Base-by-base conservation (phyloP, 306 rosid species). In the Mimosa pudica region DNA sequence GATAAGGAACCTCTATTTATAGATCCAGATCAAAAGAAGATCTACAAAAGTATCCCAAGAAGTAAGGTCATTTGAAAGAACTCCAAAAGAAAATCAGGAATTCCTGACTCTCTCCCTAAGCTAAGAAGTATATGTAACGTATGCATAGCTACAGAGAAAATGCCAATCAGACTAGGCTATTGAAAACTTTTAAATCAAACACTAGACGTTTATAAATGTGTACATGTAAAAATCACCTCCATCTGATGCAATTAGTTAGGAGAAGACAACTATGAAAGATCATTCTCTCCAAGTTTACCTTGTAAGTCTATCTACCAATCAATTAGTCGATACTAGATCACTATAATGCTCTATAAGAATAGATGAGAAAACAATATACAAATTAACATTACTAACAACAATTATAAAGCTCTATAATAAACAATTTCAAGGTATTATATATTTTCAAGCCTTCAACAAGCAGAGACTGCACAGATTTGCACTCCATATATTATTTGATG, bases 321-420 rank as follows among this genome's bases (percentile, higher is more conserved):
- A 66, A 58, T 55, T 74, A 57, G 33, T 17, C 35, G 48, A 52
- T 20, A 9, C 45, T 69, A 60, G 17, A 35, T 47, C 6, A 33
- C 32, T 66, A 44, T 46, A 14, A 41, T 38, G 1, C 32, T 58
- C 47, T 7, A 61, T 6, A 17, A 6, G 73, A 74, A 78, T 46
- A 74, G 52, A 32, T 69, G 35, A 48, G 64, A 79, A 78, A 42
- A 8, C 47, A 32, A 77, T 62, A 44, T 41, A 71, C 57, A 55
- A 54, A 44, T 62, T 51, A 52, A 8, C 7, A 60, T 60, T 24
- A 60, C 58, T 33, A 52, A 66, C 46, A n/a, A n/a, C n/a, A 64
- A 63, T n/a, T 36, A 42, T 9, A 44, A 54, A 33, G 65, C 49
- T 65, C 77, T 57, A 74, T 35, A 73, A 64, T 12, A 42, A 51